phyloP scores from a whole-genome alignment of 768 basidiomycete species.

The Boletus pseudo-olivaceus region DNA sequence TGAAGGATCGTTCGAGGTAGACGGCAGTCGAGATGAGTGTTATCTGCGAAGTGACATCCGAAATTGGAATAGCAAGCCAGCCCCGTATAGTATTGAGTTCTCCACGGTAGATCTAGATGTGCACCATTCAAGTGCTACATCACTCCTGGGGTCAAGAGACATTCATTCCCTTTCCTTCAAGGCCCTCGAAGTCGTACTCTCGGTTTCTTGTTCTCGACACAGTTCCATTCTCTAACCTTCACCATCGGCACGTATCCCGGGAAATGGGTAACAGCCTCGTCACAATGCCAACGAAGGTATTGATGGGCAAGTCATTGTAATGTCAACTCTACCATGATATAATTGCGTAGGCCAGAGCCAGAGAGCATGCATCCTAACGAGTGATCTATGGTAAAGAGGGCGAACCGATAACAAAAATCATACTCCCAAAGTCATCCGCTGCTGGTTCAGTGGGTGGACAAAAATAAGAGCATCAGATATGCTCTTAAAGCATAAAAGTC shows the following conservation, averaged over 20 bases:
- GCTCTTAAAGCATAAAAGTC: conserved; percentile 86
- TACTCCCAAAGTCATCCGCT: conserved; percentile 1
- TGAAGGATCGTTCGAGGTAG: conserved; percentile 20
- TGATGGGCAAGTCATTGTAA: not conserved
- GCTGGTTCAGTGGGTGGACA: not conserved
- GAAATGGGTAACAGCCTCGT: no score
- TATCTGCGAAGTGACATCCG: not conserved
- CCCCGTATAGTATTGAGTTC: no score
- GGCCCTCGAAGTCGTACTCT: not conserved
- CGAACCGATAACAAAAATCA: conserved; percentile 4
- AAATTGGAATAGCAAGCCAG: not conserved
- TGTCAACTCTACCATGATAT: conserved; percentile 9
- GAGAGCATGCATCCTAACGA: conserved; percentile 15
- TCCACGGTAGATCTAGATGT: no score
- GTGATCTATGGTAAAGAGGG: conserved; percentile 23
- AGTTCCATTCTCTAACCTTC: not conserved
- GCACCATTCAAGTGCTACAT: not conserved
- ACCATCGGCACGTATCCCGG: not conserved
- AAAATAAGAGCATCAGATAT: not conserved
- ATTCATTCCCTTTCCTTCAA: not conserved
- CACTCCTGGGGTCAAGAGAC: not conserved
- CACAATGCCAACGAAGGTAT: not conserved
- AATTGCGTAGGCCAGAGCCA: conserved; percentile 8
- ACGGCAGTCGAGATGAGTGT: conserved; percentile 5
- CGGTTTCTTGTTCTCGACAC: not conserved